These are phyloP conservation scores for Cornus controversa DNA, from an alignment of 148 eudicot species.

Conservation along the genomic window DNA sequence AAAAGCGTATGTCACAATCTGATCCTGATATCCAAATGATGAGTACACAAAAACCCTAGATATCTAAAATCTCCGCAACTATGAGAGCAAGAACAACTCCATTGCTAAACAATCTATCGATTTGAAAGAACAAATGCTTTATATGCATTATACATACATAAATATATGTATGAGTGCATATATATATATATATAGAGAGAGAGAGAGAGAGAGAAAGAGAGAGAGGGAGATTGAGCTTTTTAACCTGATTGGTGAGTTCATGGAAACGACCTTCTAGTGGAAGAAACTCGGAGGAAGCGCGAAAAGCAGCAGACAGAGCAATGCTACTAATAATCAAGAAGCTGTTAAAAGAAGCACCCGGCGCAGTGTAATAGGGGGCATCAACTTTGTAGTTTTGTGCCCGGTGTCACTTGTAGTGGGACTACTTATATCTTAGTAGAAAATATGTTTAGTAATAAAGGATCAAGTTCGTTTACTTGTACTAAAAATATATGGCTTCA, in stretches of 20 bases:
- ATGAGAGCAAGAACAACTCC: neutral
- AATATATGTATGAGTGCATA: neutral
- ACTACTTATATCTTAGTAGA: no score
- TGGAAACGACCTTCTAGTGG: neutral
- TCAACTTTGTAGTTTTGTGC: neutral
- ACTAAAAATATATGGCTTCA: no score
- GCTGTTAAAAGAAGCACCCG: neutral
- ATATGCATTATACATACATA: neutral
- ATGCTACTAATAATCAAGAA: neutral
- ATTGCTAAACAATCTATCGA: constrained; percentile 1
- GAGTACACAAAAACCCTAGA: neutral
- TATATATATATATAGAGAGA: neutral
- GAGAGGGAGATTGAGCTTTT: neutral
- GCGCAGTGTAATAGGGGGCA: neutral
- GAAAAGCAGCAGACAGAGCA: neutral
- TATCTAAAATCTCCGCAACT: neutral
- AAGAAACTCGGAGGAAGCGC: neutral
- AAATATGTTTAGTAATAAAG: no score
- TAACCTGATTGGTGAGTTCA: neutral
- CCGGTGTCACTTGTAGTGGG: no score
- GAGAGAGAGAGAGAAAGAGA: constrained; percentile 1
- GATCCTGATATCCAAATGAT: neutral
- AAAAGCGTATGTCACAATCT: neutral
- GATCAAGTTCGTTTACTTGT: no score
- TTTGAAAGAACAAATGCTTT: neutral